Evolutionary conservation across 768 basidiomycete genomes (phyloP), one percentile per base, ranked within the genome.

Genomic region (Podaxis sp.): DNA sequence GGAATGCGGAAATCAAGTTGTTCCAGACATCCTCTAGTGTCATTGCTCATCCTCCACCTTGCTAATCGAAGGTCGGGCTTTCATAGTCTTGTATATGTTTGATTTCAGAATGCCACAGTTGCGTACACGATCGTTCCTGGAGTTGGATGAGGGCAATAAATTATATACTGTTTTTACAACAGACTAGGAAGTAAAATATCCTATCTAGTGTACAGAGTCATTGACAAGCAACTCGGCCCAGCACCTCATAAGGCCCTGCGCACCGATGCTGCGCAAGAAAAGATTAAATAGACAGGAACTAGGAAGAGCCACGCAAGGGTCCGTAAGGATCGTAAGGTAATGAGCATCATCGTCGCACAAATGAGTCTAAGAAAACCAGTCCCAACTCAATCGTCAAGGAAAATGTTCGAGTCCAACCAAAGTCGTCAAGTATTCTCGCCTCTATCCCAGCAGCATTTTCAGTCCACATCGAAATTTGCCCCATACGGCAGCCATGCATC

Each of bases 1-100:
- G 73, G 46, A 68, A 68, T 5, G 67, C 65, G 9, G 73, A 74
- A 57, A 68, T 75, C 50, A 54, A 63, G 14, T 59, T 73, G 16
- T 73, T 73, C 68, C 67, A 73, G 62, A 73, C 70, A 16, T 57
- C 71, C 3, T 71, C 71, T 1, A 70, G 63, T 23, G 65, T 66
- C 37, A 62, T 66, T 27, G 72, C 70, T 1, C 70, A 70, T 52
- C 73, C 73, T 32, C 61, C 60, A 47, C 52, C 52, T 37, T 70
- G 50, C 61, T 69, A 44, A 57, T 36, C 21, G 6, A 2, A 6
- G 7, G n/a, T 28, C 9, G 16, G 18, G 18, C 11, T 23, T 21
- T 38, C 21, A 36, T 14, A 38, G 14, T 53, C 11, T 21, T 35
- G 18, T 7, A 44, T 14, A n/a, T 44, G 42, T 14, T 42, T 4